Percentiles rank a stretch among this genome's conserved stretches.
Conservation (phyloP, 2,329 filamentous ascomycete species). For the Trichoderma sp. region DNA sequence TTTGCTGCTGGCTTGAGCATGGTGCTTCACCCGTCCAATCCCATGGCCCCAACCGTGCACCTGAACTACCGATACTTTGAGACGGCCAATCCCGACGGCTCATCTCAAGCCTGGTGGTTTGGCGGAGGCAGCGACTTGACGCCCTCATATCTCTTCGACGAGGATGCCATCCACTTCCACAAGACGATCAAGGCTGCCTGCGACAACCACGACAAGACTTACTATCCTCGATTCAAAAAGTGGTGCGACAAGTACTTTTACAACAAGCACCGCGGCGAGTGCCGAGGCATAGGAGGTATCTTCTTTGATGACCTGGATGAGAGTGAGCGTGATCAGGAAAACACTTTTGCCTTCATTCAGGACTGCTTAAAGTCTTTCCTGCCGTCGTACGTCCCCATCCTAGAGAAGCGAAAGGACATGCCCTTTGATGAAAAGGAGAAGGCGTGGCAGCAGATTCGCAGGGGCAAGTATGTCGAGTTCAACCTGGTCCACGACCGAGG, state of each 20-base stretch:
- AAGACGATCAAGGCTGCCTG: slow-evolving; percentile 88
- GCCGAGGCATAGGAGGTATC: slow-evolving; percentile 88
- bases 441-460: slow-evolving; percentile 92
- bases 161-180: slow-evolving; percentile 97
- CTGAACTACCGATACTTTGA: slow-evolving; percentile 99
- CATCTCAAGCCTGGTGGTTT: slow-evolving; percentile 93
- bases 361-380: slow-evolving; percentile 86
- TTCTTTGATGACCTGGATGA: slow-evolving; percentile 98
- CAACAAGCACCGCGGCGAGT: slow-evolving; percentile 87
- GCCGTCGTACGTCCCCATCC: slow-evolving; percentile 87
- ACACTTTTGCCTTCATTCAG: slow-evolving; percentile 86
- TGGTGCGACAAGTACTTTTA: slow-evolving; percentile 99
- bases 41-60: slow-evolving; percentile 96
- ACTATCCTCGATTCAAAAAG: slow-evolving; percentile 93
- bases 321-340: slow-evolving; percentile 82
- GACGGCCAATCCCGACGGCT: slow-evolving; percentile 82
- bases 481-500: slow-evolving; percentile 97
- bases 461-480: slow-evolving; percentile 97
- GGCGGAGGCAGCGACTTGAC: slow-evolving; percentile 94
- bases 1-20: slow-evolving; percentile 93
- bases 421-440: slow-evolving; percentile 84
- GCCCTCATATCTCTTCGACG: slow-evolving; percentile 91
- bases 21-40: slow-evolving; percentile 91
- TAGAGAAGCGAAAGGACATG: slow-evolving; percentile 89
- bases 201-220: slow-evolving; percentile 88